Base-by-base conservation (phyloP, 2,329 filamentous ascomycete genomes). In the Teratosphaeria pseudoeucalypti region DNA sequence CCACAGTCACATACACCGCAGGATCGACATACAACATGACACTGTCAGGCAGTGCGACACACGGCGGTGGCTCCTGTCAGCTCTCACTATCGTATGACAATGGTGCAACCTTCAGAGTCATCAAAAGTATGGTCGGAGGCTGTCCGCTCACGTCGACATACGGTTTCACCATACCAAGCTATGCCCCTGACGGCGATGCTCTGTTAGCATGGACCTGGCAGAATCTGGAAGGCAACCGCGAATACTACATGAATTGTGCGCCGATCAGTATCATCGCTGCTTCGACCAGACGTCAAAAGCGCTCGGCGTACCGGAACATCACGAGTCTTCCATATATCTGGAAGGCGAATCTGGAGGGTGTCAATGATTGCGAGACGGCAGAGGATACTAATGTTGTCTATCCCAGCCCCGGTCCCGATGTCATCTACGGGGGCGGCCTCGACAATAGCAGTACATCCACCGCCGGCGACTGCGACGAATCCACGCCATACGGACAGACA, bases 211-310 rank as follows among this genome's bases (percentile, higher is more conserved):
- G 89, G 89, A 85, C 84, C 14, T 77, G 75, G 75, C 67, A 70
- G 63, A 73, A 74, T 58, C 62, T 68, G 27, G 57, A 62, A 11
- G 88, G 89, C 29, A 91, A 91, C 75, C 82, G 89, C 55, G 89
- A 92, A 72, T 89, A 88, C 82, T 94, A 94, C 81, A 90, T 90
- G 86, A 90, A 90, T 27, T 94, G 89, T 70, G 88, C 89, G 7
- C 79, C 37, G 14, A 47, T 64, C 23, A 43, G 37, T 12, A 57
- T 63, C 26, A 11, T 74, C 1, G 54, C 65, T 2, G 71, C 71
- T 1, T 12, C 49, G 12, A 55, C 14, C 54, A 61, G n/a, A 14
- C 23, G 39, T 27, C 32, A 29, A 11, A 43, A 49, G 43, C 62
- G 64, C 58, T 60, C 62, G 56, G 59, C 57, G 27, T 62, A 55